Conservation (phyloP, 768 basidiomycete genomes). For the Tricholoma terreum region DNA sequence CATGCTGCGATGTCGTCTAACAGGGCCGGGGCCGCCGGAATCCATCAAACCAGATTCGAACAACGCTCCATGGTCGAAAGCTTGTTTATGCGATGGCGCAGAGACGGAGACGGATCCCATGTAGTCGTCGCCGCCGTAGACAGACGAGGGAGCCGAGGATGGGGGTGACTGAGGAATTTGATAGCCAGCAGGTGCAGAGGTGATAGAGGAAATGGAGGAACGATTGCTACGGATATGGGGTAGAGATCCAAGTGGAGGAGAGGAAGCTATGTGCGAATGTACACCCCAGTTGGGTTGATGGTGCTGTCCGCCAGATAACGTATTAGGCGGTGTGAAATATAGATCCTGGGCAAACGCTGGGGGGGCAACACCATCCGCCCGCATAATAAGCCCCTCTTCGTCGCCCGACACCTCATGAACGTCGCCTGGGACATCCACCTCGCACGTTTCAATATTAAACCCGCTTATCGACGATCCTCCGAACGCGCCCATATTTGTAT, state of each 20-base stretch:
- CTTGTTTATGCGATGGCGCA: constrained; percentile 66
- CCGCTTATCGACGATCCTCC: constrained; percentile 18
- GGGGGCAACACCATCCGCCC: constrained; percentile 24
- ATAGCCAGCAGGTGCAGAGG: constrained; percentile 24
- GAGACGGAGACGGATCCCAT: constrained; percentile 48
- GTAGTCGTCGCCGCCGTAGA: constrained; percentile 34
- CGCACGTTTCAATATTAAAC: constrained; percentile 53
- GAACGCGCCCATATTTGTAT: constrained; percentile 8
- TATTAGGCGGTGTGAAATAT: constrained; percentile 8
- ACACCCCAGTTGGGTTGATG: constrained; percentile 34
- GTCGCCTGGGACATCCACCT: constrained; percentile 56
- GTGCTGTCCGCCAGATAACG: constrained; percentile 6
- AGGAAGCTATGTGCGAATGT: constrained; percentile 33
- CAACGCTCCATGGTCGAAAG: constrained; percentile 56
- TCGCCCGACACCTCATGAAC: constrained; percentile 52
- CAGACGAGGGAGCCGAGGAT: constrained; percentile 28
- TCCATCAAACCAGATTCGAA: constrained; percentile 45
- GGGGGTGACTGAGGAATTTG: constrained; percentile 24
- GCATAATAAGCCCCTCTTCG: constrained; percentile 50
- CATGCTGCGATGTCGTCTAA: constrained; percentile 72
- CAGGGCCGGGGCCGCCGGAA: constrained; percentile 49
- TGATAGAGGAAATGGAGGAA: constrained; percentile 17
- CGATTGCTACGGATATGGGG: constrained; percentile 26
- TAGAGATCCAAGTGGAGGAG: constrained; percentile 31
- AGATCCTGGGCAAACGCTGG: constrained; percentile 13